Conservation (phyloP, 805 yeast species). For the Kodamaea leandrae region DNA sequence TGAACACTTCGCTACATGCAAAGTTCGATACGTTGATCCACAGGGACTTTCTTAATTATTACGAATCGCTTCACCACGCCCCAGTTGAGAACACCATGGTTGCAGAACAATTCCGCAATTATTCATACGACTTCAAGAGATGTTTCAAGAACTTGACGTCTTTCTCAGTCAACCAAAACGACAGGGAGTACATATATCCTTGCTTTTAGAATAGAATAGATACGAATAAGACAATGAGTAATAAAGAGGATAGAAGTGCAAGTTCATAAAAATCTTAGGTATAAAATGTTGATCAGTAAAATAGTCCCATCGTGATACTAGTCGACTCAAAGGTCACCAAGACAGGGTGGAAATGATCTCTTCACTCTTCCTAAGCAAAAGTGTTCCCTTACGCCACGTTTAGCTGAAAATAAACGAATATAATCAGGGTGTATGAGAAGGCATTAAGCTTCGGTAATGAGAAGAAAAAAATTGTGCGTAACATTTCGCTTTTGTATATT, state of each 20-base stretch:
- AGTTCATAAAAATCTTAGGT: no score
- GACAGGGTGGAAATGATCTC: slow-evolving; percentile 49
- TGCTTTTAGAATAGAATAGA: background rate
- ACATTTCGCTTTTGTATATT: slow-evolving; percentile 3
- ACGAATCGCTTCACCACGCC: slow-evolving; percentile 7
- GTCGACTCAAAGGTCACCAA: slow-evolving; percentile 11
- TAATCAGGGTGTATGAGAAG: slow-evolving; percentile 47
- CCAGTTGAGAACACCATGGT: background rate
- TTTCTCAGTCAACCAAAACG: background rate
- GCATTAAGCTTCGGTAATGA: slow-evolving; percentile 41
- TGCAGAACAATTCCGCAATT: slow-evolving; percentile 3
- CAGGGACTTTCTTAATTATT: slow-evolving; percentile 8
- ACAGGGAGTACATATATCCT: background rate
- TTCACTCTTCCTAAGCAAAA: slow-evolving; percentile 43
- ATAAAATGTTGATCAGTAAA: slow-evolving; percentile 32
- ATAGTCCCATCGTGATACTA: slow-evolving; percentile 27
- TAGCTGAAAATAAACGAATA: slow-evolving; percentile 49
- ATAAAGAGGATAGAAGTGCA: background rate
- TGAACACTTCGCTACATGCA: background rate
- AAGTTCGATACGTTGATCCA: slow-evolving; percentile 10
- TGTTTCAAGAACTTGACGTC: background rate
- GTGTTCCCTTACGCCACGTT: slow-evolving; percentile 47
- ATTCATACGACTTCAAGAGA: slow-evolving; percentile 5
- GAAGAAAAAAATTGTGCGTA: background rate
- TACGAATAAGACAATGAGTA: background rate